These are phyloP conservation scores for Echites panduratus DNA, from an alignment of 257 asterid genomes.

Conservation along the genomic window DNA sequence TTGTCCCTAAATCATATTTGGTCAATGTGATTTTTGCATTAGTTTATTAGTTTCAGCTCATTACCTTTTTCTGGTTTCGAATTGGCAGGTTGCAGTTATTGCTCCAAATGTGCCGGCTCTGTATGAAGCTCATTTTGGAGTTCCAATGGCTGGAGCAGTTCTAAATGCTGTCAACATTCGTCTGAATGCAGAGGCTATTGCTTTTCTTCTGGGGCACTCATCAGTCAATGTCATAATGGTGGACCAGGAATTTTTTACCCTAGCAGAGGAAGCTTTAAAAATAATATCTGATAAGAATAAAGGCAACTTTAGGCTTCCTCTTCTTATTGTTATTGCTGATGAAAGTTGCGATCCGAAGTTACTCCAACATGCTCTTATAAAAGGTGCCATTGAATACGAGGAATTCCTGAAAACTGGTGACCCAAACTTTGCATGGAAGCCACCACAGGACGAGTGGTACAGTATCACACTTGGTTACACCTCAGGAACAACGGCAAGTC, in stretches of 20 bases:
- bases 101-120: constrained; percentile 91
- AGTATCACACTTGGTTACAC: constrained; percentile 90
- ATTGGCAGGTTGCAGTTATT: constrained; percentile 79
- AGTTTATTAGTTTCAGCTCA: constrained; percentile 9
- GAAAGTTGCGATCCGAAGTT: constrained; percentile 51
- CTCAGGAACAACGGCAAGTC: constrained; percentile 95
- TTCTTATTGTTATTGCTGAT: constrained; percentile 70
- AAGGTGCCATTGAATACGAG: constrained; percentile 79
- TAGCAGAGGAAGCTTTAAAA: constrained; percentile 74
- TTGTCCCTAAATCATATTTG: background rate
- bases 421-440: constrained; percentile 60
- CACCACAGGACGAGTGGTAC: constrained; percentile 93
- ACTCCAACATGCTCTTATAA: constrained; percentile 55
- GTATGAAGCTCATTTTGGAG: constrained; percentile 86
- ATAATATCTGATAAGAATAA: constrained; percentile 40
- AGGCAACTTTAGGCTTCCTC: constrained; percentile 45
- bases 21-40: background rate
- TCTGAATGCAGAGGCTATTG: constrained; percentile 67
- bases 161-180: constrained; percentile 85
- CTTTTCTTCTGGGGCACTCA: constrained; percentile 81
- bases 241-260: constrained; percentile 71
- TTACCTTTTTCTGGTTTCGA: background rate
- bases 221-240: constrained; percentile 65
- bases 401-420: constrained; percentile 75
- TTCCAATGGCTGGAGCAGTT: constrained; percentile 96